phyloP scores from a whole-genome alignment of 164 flowering plant genomes.

The Annona squamosa region DNA sequence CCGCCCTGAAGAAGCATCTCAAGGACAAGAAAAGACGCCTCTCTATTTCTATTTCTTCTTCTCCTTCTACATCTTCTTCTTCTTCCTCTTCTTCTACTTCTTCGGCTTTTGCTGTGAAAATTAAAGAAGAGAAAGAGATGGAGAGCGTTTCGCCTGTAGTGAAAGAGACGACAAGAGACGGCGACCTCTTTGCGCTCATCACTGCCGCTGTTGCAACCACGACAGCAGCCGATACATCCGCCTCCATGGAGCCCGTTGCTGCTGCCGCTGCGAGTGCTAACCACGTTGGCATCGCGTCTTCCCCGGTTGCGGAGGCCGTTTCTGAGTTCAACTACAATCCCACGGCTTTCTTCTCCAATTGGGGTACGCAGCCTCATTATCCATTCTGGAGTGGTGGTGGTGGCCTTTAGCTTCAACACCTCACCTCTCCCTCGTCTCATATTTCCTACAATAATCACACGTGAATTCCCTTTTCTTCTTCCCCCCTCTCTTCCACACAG shows the following conservation, averaged over 20 bases:
- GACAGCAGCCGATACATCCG: neutral
- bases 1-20: conserved; percentile 10
- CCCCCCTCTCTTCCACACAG: too few species aligned
- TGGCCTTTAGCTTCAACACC: neutral
- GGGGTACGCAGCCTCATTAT: neutral
- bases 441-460: neutral
- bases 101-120: too few species aligned
- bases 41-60: conserved; percentile 14
- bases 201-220: neutral
- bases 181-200: conserved; percentile 1
- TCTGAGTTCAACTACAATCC: neutral
- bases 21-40: conserved; percentile 37
- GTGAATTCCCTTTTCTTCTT: neutral
- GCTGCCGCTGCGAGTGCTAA: neutral
- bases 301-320: neutral
- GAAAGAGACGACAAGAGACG: neutral
- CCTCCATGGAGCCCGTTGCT: neutral
- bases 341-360: conserved; percentile 1
- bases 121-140: neutral
- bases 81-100: neutral
- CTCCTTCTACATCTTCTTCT: conserved; percentile 15
- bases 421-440: neutral
- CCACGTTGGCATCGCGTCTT: neutral
- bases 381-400: neutral
- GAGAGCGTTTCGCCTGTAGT: neutral